phyloP scores from a whole-genome alignment of 306 rosid genomes.

The Citrullus colocynthis region DNA sequence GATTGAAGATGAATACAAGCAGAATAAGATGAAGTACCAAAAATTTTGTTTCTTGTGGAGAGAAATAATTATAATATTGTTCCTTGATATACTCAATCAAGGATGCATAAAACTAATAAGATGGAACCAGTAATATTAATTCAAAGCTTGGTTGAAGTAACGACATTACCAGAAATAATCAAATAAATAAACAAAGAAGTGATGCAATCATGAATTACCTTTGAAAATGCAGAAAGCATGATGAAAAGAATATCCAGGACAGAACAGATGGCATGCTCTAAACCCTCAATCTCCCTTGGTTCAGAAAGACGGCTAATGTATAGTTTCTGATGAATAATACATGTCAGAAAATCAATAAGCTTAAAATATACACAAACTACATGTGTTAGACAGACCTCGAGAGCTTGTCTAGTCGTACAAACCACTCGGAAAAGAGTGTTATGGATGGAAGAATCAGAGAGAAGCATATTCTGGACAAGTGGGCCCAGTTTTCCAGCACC shows the following conservation, averaged over 20 bases:
- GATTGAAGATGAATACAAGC: too few species aligned
- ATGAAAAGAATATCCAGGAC: constrained; percentile 52
- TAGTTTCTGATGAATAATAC: constrained; percentile 39
- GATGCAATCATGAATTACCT: constrained; percentile 34
- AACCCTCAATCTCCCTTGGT: constrained; percentile 69
- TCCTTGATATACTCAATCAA: background rate
- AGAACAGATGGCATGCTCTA: constrained; percentile 57
- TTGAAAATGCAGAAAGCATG: constrained; percentile 56
- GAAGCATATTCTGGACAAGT: constrained; percentile 41
- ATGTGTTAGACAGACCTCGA: constrained; percentile 49
- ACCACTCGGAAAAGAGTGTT: constrained; percentile 51
- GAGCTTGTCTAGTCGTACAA: constrained; percentile 56
- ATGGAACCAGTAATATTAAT: background rate
- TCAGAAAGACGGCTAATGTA: constrained; percentile 61
- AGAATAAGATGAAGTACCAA: too few species aligned
- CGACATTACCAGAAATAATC: background rate
- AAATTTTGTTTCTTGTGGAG: too few species aligned
- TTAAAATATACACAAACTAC: constrained; percentile 13
- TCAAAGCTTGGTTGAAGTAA: background rate
- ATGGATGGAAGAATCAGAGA: constrained; percentile 82
- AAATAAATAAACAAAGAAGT: constrained; percentile 1
- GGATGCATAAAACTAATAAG: background rate
- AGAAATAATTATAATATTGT: background rate
- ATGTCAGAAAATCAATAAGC: constrained; percentile 14
- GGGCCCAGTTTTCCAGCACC: constrained; percentile 41